Evolutionary conservation across 1,139 yeast genomes (phyloP).

Genomic region (Barnettozyma hawaiiensis): DNA sequence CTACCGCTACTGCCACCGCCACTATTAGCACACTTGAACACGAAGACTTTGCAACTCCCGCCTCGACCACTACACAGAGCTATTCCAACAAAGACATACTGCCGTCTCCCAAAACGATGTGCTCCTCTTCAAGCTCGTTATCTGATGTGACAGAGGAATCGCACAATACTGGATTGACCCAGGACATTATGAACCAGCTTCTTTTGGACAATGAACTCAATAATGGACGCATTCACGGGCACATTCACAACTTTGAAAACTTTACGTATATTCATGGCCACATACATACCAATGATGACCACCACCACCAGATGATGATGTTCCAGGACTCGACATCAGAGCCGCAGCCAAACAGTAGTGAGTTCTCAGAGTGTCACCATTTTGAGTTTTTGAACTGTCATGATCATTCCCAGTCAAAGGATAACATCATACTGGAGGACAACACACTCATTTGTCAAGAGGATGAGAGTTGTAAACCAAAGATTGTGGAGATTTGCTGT

Average conservation of each 20-base stretch:
- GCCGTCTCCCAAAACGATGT: not conserved
- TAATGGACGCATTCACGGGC: constrained; percentile 61
- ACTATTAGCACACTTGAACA: not conserved
- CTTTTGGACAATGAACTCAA: constrained; percentile 7
- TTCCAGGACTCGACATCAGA: not conserved
- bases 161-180: not conserved
- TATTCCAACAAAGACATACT: not conserved
- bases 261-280: constrained; percentile 69
- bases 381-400: constrained; percentile 36
- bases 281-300: constrained; percentile 39
- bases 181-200: constrained; percentile 5
- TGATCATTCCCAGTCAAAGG: constrained; percentile 17
- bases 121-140: not conserved
- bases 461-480: constrained; percentile 30
- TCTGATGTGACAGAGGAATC: constrained; percentile 1
- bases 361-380: constrained; percentile 32
- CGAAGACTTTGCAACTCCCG: constrained; percentile 1
- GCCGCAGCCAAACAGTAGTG: constrained; percentile 5
- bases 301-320: no score
- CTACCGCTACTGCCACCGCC: no score
- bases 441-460: constrained; percentile 16
- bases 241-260: constrained; percentile 57
- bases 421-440: constrained; percentile 11
- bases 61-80: not conserved
- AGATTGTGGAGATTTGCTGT: constrained; percentile 35